Base-by-base conservation (phyloP, 768 basidiomycete species). In the Pleurotus citrinopileatus region DNA sequence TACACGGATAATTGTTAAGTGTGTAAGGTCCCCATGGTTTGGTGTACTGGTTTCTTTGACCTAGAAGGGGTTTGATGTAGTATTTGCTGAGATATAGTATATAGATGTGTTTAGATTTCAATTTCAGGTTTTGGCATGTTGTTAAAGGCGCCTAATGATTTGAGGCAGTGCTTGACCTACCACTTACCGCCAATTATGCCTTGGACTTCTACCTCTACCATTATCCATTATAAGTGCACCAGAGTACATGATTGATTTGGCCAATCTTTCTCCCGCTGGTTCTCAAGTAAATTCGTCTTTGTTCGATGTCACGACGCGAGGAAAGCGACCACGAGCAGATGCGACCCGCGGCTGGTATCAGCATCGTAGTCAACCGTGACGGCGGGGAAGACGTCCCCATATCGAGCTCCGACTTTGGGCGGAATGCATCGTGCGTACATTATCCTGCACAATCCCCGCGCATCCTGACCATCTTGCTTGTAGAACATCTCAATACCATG, bases 331-430 rank as follows among this genome's bases (percentile, higher is more conserved):
- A 36, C 6, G 38, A n/a, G 7, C 38, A n/a, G 10, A 17, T 51
- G n/a, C n/a, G 10, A 4, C 32, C 48, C 3, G 34, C 17, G 10
- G 15, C 48, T 34, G 48, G 48, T n/a, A 51, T 51, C 48, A 51
- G 48, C 48, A 51, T 51, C 34, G 48, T 51, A 51, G 48, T 51
- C 48, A 32, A 51, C 48, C 29, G 48, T 51, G 48, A 51, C 22
- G 32, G 29, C 3, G 48, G 29, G 29, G 48, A 51, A 26, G 32
- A 51, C 7, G 34, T 51, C 9, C 48, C 48, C 48, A 37, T 51
- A n/a, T 51, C 48, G 15, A 38, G 10, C 43, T 8, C 26, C 20
- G 20, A 44, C 25, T 44, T 23, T 44, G 22, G 23, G 8, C 20
- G 25, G 43, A 23, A 22, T 44, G 3, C 22, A 8, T 23, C 43